phyloP scores from a whole-genome alignment of 1,284 basidiomycete genomes.

The Hymenochaete sp. region DNA sequence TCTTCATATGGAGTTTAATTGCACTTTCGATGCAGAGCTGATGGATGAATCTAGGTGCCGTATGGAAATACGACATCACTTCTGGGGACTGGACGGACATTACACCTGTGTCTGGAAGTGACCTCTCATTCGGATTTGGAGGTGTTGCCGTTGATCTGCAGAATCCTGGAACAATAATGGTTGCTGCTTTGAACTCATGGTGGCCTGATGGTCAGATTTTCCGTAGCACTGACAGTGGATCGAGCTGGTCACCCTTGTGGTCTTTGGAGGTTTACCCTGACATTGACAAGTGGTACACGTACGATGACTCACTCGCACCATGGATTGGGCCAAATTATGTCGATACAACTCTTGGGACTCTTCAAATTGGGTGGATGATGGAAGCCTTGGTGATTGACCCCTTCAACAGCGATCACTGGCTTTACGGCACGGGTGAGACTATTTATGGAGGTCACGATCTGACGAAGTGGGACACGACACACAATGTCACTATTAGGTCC shows the following conservation, averaged over 20 bases:
- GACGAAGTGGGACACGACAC: constrained; percentile 46
- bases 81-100: constrained; percentile 46
- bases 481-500: constrained; percentile 50
- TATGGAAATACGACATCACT: constrained; percentile 45
- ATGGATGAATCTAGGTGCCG: constrained; percentile 26
- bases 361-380: constrained; percentile 33
- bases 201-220: constrained; percentile 58
- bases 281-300: constrained; percentile 45
- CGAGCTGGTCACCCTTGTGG: constrained; percentile 52
- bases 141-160: constrained; percentile 53
- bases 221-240: constrained; percentile 46
- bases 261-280: constrained; percentile 31
- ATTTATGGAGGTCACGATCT: constrained; percentile 51
- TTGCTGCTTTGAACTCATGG: constrained; percentile 51
- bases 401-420: constrained; percentile 57
- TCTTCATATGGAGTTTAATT: background rate
- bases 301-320: constrained; percentile 45
- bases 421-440: constrained; percentile 56
- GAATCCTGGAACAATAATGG: constrained; percentile 56
- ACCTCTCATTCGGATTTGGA: constrained; percentile 44
- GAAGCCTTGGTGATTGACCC: constrained; percentile 50
- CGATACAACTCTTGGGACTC: constrained; percentile 30
- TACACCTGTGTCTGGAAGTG: constrained; percentile 38
- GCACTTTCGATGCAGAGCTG: background rate
- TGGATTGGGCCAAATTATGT: constrained; percentile 46